Conservation (phyloP, 1,284 basidiomycete species). For the Erythrobasidium hasegawianum region DNA sequence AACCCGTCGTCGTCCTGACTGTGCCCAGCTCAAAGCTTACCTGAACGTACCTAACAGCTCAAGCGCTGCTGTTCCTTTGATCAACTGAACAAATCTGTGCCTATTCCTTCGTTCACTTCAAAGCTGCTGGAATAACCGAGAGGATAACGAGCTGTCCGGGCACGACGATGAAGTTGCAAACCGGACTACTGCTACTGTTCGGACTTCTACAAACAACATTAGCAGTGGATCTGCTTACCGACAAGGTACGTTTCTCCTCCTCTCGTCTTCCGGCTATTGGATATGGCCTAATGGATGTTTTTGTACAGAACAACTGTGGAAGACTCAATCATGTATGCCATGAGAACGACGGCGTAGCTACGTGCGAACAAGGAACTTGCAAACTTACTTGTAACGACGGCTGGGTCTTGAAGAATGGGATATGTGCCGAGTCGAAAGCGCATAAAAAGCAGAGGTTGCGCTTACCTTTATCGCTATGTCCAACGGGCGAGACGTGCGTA, state of each 20-base stretch:
- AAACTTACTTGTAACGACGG: conserved; percentile 19
- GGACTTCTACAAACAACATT: not conserved
- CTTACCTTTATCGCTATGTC: conserved; percentile 20
- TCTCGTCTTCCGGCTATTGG: not conserved
- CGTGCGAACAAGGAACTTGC: conserved; percentile 22
- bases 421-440: conserved; percentile 31
- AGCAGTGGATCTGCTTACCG: not conserved
- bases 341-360: conserved; percentile 29
- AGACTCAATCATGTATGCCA: conserved; percentile 28
- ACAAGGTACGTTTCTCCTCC: conserved; percentile 5
- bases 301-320: conserved; percentile 20
- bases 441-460: conserved; percentile 18
- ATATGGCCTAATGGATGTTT: not conserved
- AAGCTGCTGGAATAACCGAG: no score
- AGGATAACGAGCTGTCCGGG: no score
- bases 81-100: no score
- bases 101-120: no score
- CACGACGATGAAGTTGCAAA: no score
- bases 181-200: not conserved
- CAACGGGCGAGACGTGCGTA: conserved; percentile 30
- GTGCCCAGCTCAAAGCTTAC: no score
- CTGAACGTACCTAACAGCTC: no score
- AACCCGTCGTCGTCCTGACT: no score
- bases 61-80: no score
- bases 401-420: conserved; percentile 31